These are phyloP conservation scores for Stentor roeselii DNA, from an alignment of 73 alveolate genomes.

Conservation along the genomic window DNA sequence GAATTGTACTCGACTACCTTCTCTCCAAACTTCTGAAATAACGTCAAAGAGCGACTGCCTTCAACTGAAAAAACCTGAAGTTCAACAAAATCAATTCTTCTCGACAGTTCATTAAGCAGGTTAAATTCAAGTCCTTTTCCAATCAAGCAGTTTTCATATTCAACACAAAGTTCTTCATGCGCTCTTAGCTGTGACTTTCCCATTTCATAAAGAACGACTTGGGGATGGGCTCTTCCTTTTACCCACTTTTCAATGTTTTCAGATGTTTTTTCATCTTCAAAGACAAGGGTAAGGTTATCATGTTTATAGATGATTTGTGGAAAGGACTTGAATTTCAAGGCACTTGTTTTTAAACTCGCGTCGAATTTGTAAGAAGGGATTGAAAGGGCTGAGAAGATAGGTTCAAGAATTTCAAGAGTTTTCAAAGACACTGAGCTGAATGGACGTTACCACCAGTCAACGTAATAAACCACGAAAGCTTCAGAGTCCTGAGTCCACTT, in stretches of 20 bases:
- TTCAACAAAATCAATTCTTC: background rate
- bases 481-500: background rate
- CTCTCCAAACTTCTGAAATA: background rate
- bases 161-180: background rate
- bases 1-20: background rate
- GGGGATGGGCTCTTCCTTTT: background rate
- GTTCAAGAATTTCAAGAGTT: background rate
- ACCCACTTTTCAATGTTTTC: background rate
- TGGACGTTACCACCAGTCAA: slow-evolving; percentile 7
- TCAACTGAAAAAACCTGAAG: background rate
- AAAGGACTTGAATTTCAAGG: background rate
- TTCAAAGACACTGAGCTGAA: background rate
- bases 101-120: background rate
- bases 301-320: background rate
- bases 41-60: background rate
- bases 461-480: background rate
- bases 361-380: background rate
- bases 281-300: background rate
- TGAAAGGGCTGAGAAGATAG: background rate
- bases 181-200: background rate
- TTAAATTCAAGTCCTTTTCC: background rate
- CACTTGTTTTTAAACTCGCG: background rate
- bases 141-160: background rate
- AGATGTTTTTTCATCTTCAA: background rate
- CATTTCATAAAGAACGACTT: background rate